Evolutionary conservation across 1,139 yeast genomes (phyloP).

Genomic region (Yamadazyma diddensiae): DNA sequence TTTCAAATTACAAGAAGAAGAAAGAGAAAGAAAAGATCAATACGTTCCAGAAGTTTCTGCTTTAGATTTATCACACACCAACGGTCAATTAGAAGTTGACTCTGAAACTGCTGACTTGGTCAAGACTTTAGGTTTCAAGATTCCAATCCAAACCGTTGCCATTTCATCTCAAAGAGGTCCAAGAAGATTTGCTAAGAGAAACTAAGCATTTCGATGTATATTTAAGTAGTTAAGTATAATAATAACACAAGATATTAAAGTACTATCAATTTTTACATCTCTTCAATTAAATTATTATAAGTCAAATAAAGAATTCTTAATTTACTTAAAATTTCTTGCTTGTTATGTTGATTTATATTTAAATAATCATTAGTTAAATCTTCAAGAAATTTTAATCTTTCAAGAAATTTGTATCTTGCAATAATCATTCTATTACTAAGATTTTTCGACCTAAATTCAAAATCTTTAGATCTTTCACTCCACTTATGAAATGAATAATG

Average conservation of each 20-base stretch:
- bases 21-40: conserved; percentile 99
- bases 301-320: conserved; percentile 2
- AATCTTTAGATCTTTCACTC: conserved; percentile 1
- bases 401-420: conserved; percentile 1
- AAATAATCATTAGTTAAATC: conserved; percentile 1
- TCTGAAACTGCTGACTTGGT: conserved; percentile 97
- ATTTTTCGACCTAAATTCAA: not conserved
- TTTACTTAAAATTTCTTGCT: conserved; percentile 1
- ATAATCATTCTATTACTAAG: conserved; percentile 1
- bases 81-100: conserved; percentile 97
- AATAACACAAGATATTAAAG: conserved; percentile 4
- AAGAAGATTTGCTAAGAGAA: conserved; percentile 96
- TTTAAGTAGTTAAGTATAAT: conserved; percentile 8
- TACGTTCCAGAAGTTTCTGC: conserved; percentile 99
- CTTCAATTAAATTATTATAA: conserved; percentile 2
- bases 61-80: conserved; percentile 95
- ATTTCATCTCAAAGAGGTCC: conserved; percentile 91
- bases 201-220: conserved; percentile 41
- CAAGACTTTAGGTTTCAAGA: conserved; percentile 93
- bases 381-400: conserved; percentile 4
- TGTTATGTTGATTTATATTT: not conserved
- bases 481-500: conserved; percentile 2
- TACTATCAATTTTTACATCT: not conserved
- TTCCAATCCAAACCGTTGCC: conserved; percentile 87
- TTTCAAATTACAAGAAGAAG: conserved; percentile 99